phyloP scores from a whole-genome alignment of 2,329 filamentous ascomycete genomes.

The Cladosporium halotolerans region DNA sequence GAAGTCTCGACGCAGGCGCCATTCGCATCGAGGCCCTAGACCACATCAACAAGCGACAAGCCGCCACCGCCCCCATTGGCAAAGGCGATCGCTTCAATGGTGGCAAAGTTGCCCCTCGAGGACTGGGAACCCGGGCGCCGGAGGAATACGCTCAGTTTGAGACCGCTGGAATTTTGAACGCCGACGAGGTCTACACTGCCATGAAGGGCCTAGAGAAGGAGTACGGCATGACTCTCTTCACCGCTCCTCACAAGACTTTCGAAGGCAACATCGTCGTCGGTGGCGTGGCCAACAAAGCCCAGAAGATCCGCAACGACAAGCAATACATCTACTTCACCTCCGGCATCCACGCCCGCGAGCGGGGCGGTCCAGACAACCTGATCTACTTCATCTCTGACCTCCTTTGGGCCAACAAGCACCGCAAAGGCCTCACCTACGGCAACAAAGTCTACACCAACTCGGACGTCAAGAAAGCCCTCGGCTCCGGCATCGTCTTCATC shows the following conservation, averaged over 20 bases:
- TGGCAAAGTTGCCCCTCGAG: slow-evolving; percentile 37
- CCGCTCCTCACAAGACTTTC: slow-evolving; percentile 40
- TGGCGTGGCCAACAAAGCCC: slow-evolving; percentile 41
- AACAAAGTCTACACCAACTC: slow-evolving; percentile 46
- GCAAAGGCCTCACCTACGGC: slow-evolving; percentile 48
- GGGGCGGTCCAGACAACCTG: slow-evolving; percentile 51
- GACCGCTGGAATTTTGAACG: slow-evolving; percentile 42
- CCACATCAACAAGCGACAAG: slow-evolving; percentile 25
- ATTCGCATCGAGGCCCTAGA: slow-evolving; percentile 8
- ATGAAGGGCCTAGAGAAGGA: slow-evolving; percentile 37
- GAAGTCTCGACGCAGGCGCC: slow-evolving; percentile 16
- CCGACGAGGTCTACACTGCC: slow-evolving; percentile 41
- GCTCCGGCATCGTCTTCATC: slow-evolving; percentile 49
- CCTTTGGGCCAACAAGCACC: slow-evolving; percentile 46
- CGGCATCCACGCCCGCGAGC: slow-evolving; percentile 53
- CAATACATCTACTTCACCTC: slow-evolving; percentile 49
- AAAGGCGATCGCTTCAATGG: slow-evolving; percentile 37
- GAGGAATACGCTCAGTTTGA: slow-evolving; percentile 28
- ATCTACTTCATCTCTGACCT: slow-evolving; percentile 55
- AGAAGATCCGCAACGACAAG: slow-evolving; percentile 30
- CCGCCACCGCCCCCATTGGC: slow-evolving; percentile 29
- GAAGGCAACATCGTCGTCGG: slow-evolving; percentile 38
- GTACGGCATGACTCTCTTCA: slow-evolving; percentile 39
- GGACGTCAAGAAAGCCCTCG: slow-evolving; percentile 47
- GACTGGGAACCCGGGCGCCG: slow-evolving; percentile 32